Conservation (phyloP, 2,329 filamentous ascomycete species). For the Penicillium sp. region DNA sequence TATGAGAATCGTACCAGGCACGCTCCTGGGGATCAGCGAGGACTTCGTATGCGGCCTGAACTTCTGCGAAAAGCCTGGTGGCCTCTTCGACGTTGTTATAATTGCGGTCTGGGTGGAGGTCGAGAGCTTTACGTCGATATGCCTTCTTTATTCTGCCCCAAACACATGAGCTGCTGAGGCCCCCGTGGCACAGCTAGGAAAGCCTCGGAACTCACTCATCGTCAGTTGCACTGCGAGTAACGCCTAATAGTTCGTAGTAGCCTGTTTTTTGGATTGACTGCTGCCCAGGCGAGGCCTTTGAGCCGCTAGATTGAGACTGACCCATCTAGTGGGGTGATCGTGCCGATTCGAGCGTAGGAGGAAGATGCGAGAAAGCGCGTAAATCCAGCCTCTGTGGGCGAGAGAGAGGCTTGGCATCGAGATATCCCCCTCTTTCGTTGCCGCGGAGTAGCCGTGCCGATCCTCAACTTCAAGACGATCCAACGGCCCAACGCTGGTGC, state of each 20-base stretch:
- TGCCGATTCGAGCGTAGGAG: not conserved
- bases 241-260: conserved; percentile 73
- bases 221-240: conserved; percentile 70
- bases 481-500: conserved; percentile 12
- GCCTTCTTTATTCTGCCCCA: conserved; percentile 79
- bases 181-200: not conserved
- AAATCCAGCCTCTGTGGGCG: no score
- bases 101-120: conserved; percentile 93
- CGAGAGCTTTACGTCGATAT: conserved; percentile 84
- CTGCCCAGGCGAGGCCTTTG: conserved; percentile 19
- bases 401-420: no score
- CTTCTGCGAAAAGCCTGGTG: conserved; percentile 81
- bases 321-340: no score
- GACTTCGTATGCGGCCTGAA: conserved; percentile 93
- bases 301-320: conserved; percentile 44
- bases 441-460: no score
- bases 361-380: not conserved
- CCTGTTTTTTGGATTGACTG: conserved; percentile 34
- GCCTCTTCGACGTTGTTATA: conserved; percentile 78
- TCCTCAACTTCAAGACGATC: conserved; percentile 4
- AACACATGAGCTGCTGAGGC: conserved; percentile 1
- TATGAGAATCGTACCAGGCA: conserved; percentile 96
- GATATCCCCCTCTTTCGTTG: no score
- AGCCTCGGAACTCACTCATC: conserved; percentile 66
- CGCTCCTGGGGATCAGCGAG: conserved; percentile 92